These are phyloP conservation scores for Nitzschia sp. DNA, from an alignment of 108 stramenopile species.

Conservation along the genomic window DNA sequence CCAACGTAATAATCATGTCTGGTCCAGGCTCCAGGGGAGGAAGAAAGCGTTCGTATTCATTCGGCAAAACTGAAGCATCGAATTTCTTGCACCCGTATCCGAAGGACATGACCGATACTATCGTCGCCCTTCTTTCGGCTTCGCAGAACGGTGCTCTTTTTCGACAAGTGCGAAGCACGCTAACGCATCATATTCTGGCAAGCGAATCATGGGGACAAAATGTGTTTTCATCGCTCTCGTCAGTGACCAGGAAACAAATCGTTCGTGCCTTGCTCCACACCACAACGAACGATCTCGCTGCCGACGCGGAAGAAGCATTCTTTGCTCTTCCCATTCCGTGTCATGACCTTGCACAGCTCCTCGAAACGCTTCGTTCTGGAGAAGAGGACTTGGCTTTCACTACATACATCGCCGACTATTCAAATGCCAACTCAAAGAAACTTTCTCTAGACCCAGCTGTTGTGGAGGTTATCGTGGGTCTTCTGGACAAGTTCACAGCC, in stretches of 20 bases:
- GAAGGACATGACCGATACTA: conserved; percentile 54
- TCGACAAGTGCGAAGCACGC: conserved; percentile 25
- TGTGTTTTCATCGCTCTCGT: conserved; percentile 57
- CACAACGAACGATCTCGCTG: conserved; percentile 29
- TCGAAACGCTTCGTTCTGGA: conserved; percentile 28
- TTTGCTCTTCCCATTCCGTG: conserved; percentile 62
- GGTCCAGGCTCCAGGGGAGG: conserved; percentile 71
- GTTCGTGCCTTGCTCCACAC: conserved; percentile 39
- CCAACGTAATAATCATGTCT: conserved; percentile 60
- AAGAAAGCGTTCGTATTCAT: conserved; percentile 75
- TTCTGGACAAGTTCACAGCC: conserved; percentile 32
- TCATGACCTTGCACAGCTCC: conserved; percentile 50
- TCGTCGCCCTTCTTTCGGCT: conserved; percentile 44
- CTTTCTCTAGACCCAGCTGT: conserved; percentile 15
- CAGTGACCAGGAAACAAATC: conserved; percentile 26
- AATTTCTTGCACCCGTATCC: conserved; percentile 66
- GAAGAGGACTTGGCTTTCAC: conserved; percentile 39
- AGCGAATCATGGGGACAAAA: conserved; percentile 69
- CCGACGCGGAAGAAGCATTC: conserved; percentile 48
- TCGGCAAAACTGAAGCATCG: conserved; percentile 58
- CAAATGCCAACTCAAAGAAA: conserved; percentile 37
- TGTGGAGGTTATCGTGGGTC: conserved; percentile 12
- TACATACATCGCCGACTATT: conserved; percentile 60
- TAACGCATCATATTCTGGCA: conserved; percentile 50
- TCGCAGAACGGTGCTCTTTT: background rate